These are phyloP conservation scores for Sphagnum magellanicum DNA, from an alignment of 228 moss, liverwort and hornwort species.

Conservation along the genomic window DNA sequence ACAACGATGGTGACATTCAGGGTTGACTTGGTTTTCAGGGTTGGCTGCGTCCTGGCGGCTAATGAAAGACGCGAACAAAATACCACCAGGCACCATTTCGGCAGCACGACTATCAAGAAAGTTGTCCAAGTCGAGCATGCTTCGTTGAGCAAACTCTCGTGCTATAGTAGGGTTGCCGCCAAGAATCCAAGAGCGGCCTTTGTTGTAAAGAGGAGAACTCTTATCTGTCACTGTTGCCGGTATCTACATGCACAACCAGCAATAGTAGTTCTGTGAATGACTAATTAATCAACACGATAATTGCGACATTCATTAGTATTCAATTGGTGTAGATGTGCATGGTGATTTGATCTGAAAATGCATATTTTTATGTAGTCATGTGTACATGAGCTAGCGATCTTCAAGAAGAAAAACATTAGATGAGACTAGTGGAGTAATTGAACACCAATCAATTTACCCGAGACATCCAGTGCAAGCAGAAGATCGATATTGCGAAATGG, in stretches of 20 bases:
- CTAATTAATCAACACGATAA: too few species aligned
- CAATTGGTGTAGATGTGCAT: too few species aligned
- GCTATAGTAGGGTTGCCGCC: constrained; percentile 24
- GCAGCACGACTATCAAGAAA: constrained; percentile 19
- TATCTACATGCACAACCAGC: constrained; percentile 5
- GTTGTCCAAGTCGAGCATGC: constrained; percentile 23
- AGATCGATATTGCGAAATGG: constrained; percentile 35
- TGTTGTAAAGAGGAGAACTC: constrained; percentile 25
- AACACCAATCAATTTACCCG: constrained; percentile 11
- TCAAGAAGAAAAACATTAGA: too few species aligned
- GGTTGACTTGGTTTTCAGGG: constrained; percentile 33
- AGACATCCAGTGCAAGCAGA: constrained; percentile 45
- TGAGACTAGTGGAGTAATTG: too few species aligned
- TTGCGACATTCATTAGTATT: too few species aligned
- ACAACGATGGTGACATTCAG: constrained; percentile 24
- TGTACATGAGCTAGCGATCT: too few species aligned
- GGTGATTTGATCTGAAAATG: too few species aligned
- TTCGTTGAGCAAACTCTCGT: constrained; percentile 23
- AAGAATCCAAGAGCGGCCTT: constrained; percentile 37
- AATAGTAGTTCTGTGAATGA: too few species aligned
- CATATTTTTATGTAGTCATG: too few species aligned
- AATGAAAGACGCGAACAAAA: constrained; percentile 13
- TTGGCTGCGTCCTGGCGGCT: constrained; percentile 21
- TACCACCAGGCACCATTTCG: constrained; percentile 29
- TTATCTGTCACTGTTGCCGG: constrained; percentile 24